A percentile compares a stretch with the other conserved stretches of the same genome.
Evolutionary conservation across 257 asterid species (phyloP).

Genomic region (Leonotis leonurus): DNA sequence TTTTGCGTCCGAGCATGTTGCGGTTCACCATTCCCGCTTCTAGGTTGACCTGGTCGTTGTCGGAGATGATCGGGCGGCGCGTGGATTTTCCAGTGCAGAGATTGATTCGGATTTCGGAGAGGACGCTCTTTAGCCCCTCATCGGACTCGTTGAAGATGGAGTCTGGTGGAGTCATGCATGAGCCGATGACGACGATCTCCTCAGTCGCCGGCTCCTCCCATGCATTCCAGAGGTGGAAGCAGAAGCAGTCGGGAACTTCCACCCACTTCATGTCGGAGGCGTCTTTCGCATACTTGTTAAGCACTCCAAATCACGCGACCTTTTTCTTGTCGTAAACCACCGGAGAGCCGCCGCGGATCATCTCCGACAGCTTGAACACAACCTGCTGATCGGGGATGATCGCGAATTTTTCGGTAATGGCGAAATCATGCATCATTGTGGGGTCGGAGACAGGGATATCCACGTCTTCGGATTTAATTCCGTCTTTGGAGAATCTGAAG

Average conservation of each 20-base stretch:
- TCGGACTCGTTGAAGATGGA: constrained; percentile 91
- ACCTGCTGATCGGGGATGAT: constrained; percentile 85
- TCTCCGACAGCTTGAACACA: constrained; percentile 74
- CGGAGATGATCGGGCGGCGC: constrained; percentile 41
- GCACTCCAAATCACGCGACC: constrained; percentile 52
- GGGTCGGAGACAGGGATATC: constrained; percentile 78
- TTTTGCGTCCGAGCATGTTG: constrained; percentile 67
- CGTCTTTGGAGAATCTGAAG: constrained; percentile 46
- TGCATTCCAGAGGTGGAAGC: constrained; percentile 94
- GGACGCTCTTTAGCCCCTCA: constrained; percentile 51
- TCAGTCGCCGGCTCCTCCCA: constrained; percentile 77
- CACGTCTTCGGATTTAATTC: constrained; percentile 63
- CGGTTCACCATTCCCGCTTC: constrained; percentile 95
- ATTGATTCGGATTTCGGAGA: constrained; percentile 78
- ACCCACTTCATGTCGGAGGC: constrained; percentile 52
- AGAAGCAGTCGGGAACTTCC: constrained; percentile 78
- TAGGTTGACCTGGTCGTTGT: constrained; percentile 54
- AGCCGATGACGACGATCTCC: constrained; percentile 78
- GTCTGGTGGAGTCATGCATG: constrained; percentile 94
- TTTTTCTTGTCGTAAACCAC: constrained; percentile 65
- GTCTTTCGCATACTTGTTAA: constrained; percentile 48
- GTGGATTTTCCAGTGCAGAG: constrained; percentile 61
- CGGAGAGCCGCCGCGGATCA: constrained; percentile 87
- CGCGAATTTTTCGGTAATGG: constrained; percentile 62
- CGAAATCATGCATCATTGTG: constrained; percentile 94